phyloP scores from a whole-genome alignment of 345 rosid genomes.

The Corchorus capsularis region DNA sequence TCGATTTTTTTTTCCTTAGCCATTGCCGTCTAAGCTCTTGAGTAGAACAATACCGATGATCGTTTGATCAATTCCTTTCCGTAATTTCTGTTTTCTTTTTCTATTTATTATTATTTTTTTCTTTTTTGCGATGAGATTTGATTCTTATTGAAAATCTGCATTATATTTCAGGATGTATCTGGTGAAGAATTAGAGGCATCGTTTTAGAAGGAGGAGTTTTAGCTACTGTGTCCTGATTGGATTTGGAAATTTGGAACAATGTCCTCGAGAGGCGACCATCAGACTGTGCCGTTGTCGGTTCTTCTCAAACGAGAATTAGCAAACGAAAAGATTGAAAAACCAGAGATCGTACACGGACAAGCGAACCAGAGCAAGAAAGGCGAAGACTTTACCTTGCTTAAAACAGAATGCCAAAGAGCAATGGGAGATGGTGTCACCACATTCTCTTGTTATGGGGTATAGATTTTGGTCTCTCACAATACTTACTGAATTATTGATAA shows the following conservation, averaged over 20 bases:
- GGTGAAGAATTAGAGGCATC: constrained; percentile 33
- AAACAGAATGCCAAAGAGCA: constrained; percentile 78
- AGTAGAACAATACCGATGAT: neutral
- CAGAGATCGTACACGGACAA: constrained; percentile 78
- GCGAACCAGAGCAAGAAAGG: constrained; percentile 97
- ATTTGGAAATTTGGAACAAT: constrained; percentile 31
- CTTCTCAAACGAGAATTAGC: constrained; percentile 89
- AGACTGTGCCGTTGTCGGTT: constrained; percentile 86
- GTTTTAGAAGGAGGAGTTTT: constrained; percentile 5
- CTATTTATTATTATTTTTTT: too few relatives aligned
- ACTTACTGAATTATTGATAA: neutral
- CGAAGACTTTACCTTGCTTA: constrained; percentile 77
- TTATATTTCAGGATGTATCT: constrained; percentile 22
- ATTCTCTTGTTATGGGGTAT: constrained; percentile 86
- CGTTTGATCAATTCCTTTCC: constrained; percentile 9
- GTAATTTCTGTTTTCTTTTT: neutral
- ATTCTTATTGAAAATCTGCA: constrained; percentile 10
- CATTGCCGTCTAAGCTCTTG: constrained; percentile 6
- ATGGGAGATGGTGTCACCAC: constrained; percentile 83
- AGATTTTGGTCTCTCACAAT: neutral
- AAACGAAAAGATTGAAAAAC: constrained; percentile 72
- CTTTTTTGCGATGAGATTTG: constrained; percentile 22
- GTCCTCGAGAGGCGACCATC: constrained; percentile 70
- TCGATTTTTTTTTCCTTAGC: constrained; percentile 20
- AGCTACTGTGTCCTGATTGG: constrained; percentile 9